Percentiles rank a stretch among this genome's conserved stretches.
Conservation (phyloP, 2,329 filamentous ascomycete genomes). For the Rhinocladiella mackenziei region DNA sequence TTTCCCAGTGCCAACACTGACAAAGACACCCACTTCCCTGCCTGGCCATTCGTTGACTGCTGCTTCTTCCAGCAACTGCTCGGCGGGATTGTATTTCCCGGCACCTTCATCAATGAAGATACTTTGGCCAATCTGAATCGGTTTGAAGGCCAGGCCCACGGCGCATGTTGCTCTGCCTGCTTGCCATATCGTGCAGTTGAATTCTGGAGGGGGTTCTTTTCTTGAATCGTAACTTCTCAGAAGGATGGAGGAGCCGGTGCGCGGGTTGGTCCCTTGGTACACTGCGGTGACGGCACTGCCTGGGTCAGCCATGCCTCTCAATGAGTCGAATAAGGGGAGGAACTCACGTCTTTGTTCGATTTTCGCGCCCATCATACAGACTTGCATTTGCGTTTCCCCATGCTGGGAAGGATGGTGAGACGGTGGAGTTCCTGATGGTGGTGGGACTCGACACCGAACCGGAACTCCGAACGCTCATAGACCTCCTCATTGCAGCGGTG, state of each 20-base stretch:
- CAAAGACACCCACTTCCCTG: slow-evolving; percentile 82
- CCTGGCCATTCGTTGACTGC: slow-evolving; percentile 95
- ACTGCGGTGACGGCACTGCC: slow-evolving; percentile 80
- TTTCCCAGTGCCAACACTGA: slow-evolving; percentile 93
- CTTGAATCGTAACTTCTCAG: slow-evolving; percentile 93
- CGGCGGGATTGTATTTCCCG: slow-evolving; percentile 87
- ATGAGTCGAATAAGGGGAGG: slow-evolving; percentile 8
- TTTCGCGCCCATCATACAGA: slow-evolving; percentile 82
- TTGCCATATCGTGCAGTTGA: slow-evolving; percentile 94
- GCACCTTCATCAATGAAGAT: slow-evolving; percentile 89
- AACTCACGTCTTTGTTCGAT: slow-evolving; percentile 82
- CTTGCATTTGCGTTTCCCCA: slow-evolving; percentile 80
- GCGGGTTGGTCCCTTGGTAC: slow-evolving; percentile 70
- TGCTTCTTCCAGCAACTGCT: slow-evolving; percentile 82
- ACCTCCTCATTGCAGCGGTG: slow-evolving; percentile 20
- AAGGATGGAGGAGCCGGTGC: slow-evolving; percentile 64
- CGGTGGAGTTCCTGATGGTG: slow-evolving; percentile 18
- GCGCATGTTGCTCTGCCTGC: slow-evolving; percentile 91
- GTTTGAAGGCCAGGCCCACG: slow-evolving; percentile 90
- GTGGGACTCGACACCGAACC: slow-evolving; percentile 74
- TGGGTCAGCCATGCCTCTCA: slow-evolving; percentile 13
- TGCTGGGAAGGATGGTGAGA: slow-evolving; percentile 36
- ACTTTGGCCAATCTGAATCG: slow-evolving; percentile 87
- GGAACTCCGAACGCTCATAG: slow-evolving; percentile 45
- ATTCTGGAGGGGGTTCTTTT: slow-evolving; percentile 83